Evolutionary conservation across 306 rosid species (phyloP), one percentile per base, ranked within the genome.

Genomic region (Mucuna pruriens): DNA sequence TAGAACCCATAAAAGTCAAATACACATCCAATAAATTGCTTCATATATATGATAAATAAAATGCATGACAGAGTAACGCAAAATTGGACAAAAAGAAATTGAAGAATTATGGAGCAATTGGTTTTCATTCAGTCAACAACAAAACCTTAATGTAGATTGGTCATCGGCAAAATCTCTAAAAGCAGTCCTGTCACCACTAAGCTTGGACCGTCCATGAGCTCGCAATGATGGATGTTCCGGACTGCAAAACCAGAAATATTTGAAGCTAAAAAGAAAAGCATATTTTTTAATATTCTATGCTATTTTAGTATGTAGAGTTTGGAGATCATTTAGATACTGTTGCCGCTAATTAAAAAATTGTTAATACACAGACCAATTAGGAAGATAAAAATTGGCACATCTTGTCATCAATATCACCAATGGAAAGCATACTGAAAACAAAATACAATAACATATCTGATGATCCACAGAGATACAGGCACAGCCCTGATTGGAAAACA

Each of bases 161-260:
- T 89, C 97, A 85, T 91, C 98, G 72, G 91, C 84, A 90, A 84
- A 95, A 75, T 87, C 98, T 90, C 93, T 82, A 84, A 89, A 87
- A 70, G 92, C 85, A 85, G 90, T 88, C 90, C 92, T 86, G 76
- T 87, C 94, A 80, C 99, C 96, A 78, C 99, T 81, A 85, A 95
- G 99, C 90, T 91, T 89, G 79, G 99, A 95, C 83, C 88, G 97
- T 19, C 94, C 96, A 64, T 89, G 93, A 69, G 88, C 94, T 76
- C 85, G 90, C 40, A 90, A 80, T 60, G 92, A 93, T 54, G 98
- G 97, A 88, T 95, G 97, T 83, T 95, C 99, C 72, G 98, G 98
- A 90, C 99, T 95, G 95, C 76, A 86, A 85, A 84, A 61, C 48
- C 76, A 84, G 38, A 83, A 82, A 55, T 33, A 64, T 15, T 62